Base-by-base conservation (phyloP, 73 alveolate genomes). In the Paramecium pentaurelia region DNA sequence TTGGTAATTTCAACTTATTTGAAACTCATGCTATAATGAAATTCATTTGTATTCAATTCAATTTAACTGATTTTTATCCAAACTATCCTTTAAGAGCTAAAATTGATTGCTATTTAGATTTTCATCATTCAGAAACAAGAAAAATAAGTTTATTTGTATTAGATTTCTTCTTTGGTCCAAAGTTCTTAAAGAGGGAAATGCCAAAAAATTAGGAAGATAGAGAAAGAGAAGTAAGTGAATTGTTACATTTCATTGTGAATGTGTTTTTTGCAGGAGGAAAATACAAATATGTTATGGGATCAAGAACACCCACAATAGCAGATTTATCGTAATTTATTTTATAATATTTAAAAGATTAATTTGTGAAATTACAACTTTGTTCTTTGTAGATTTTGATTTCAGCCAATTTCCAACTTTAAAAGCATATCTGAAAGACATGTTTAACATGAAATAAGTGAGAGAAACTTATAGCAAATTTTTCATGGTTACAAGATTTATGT, bases 11-110 rank as follows among this genome's bases (percentile, higher is more conserved):
- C 36, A 60, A 47, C 12, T 47, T 89, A 70, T 89, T 71, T 71
- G 94, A 89, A 40, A 71, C 86, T 28, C 90, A 89, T 36, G 94
- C 94, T 8, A 89, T 89, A 5, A 60, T 89, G 71, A 89, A 71
- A 45, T 89, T 58, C 58, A 42, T 89, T 22, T 40, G 80, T 27
- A 45, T 60, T 3, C 51, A 64, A 40, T 70, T 71, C 44, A 44
- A 60, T 22, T n/a, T 70, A 54, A 40, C 38, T 20, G 42, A 68
- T 28, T 42, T 70, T 42, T 75, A 38, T 25, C 68, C 58, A 16
- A 38, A 22, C 71, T 89, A 64, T 34, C 84, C 94, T 27, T 44
- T 60, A 27, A 64, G 92, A 20, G 94, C 92, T 2, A 60, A 40
- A 30, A 83, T 89, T 11, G 94, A 89, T 45, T 45, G 32, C 20